Evolutionary conservation across 75 land plant species (phyloP), one percentile per base, ranked within the genome.

Genomic region (Cupressus sempervirens): DNA sequence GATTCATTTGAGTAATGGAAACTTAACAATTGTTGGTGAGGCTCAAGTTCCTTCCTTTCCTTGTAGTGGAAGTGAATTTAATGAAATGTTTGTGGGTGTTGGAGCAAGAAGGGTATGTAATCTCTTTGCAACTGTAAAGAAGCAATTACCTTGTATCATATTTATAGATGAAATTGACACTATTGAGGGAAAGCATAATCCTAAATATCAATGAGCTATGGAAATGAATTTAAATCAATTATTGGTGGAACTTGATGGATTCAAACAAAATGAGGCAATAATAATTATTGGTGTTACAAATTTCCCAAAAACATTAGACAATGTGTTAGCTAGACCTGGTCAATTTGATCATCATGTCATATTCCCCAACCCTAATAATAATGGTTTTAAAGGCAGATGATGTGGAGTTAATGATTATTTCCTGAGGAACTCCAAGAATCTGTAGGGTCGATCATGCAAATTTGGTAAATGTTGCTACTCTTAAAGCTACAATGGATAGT

Each of bases 81-180:
- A 97, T 85, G 99, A 97, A 87, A 96, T 97, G 98, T 97, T 97
- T 93, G 99, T 97, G 83, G 99, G 99, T 84, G 99, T 97, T 84
- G 99, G 99, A 73, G 98, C 99, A 13, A 88, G 98, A 30, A 90
- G 99, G 32, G 95, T 96, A 82, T 90, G 99, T 62, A 98, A 97
- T 88, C 93, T 97, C 23, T 97, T 97, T 87, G 83, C 99, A 70
- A 98, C 99, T 62, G 99, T 98, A 81, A 97, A 96, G 88, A 97
- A 97, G 84, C 89, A 94, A 65, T 93, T 94, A 38, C 99, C 99
- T 15, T 98, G 99, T 86, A 98, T 98, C 45, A 92, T 96, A 29
- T n/a, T n/a, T n/a, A n/a, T n/a, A n/a, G n/a, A n/a, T n/a, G n/a
- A n/a, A n/a, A n/a, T n/a, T n/a, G n/a, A 98, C 92, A 96, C 99